A percentile compares a stretch with the other conserved stretches of the same genome.
Evolutionary conservation across 2,329 filamentous ascomycete species (phyloP).

Genomic region (Chrysosphaeria jannelii): DNA sequence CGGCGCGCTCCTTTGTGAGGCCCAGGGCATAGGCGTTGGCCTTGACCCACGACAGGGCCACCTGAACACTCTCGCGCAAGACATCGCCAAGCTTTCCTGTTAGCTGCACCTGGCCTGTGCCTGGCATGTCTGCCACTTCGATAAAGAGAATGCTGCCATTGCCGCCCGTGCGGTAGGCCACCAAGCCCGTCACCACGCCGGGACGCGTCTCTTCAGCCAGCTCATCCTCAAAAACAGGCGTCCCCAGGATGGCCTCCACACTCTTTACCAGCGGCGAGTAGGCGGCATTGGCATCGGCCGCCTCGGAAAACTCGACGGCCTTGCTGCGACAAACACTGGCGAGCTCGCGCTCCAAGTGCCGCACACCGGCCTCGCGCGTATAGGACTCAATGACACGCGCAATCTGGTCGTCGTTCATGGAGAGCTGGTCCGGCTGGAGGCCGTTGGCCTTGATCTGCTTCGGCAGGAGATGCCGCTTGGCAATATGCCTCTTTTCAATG

Average conservation of each 20-base stretch:
- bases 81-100: slow-evolving; percentile 93
- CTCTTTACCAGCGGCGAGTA: slow-evolving; percentile 54
- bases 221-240: slow-evolving; percentile 84
- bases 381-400: slow-evolving; percentile 92
- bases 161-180: slow-evolving; percentile 75
- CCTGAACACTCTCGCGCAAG: slow-evolving; percentile 87
- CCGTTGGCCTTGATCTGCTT: slow-evolving; percentile 89
- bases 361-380: slow-evolving; percentile 84
- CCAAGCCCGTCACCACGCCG: slow-evolving; percentile 82
- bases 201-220: slow-evolving; percentile 40
- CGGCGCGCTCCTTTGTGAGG: slow-evolving; percentile 45
- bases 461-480: slow-evolving; percentile 71
- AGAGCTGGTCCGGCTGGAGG: slow-evolving; percentile 42
- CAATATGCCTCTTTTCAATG: slow-evolving; percentile 87
- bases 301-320: slow-evolving; percentile 81
- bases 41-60: slow-evolving; percentile 90
- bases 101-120: slow-evolving; percentile 68
- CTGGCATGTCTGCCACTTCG: slow-evolving; percentile 92
- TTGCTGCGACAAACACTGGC: slow-evolving; percentile 83
- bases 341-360: slow-evolving; percentile 85
- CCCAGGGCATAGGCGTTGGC: slow-evolving; percentile 79
- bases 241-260: slow-evolving; percentile 69
- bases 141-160: slow-evolving; percentile 96
- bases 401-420: slow-evolving; percentile 54
- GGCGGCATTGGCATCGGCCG: slow-evolving; percentile 39